Evolutionary conservation across 2,329 filamentous ascomycete genomes (phyloP).

Genomic region (Alternaria metachromatica): DNA sequence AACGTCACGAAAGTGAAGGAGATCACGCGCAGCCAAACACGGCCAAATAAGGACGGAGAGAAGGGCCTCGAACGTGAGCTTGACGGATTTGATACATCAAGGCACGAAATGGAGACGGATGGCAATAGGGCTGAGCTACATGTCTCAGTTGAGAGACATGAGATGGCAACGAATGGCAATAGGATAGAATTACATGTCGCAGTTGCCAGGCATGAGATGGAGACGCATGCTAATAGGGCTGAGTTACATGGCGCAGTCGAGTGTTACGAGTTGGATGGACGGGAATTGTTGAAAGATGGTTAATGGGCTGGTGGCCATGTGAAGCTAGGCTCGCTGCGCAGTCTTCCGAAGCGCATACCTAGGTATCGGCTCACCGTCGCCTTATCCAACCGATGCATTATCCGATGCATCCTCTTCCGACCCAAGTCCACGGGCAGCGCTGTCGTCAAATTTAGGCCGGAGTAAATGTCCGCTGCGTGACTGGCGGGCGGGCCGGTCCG

Average conservation of each 20-base stretch:
- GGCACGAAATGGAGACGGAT: background rate
- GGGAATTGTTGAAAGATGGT: background rate
- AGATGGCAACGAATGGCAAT: background rate
- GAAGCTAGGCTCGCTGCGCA: background rate
- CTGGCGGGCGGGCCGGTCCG: background rate
- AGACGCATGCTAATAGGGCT: background rate
- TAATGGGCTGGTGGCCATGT: background rate
- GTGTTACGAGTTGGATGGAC: background rate
- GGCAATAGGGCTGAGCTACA: background rate
- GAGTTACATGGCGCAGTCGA: background rate
- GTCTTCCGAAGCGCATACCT: background rate
- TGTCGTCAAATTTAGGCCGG: background rate
- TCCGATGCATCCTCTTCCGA: background rate
- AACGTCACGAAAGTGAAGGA: background rate
- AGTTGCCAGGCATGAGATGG: background rate
- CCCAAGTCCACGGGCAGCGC: background rate
- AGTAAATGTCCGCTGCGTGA: background rate
- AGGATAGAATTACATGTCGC: background rate
- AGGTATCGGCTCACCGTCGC: background rate
- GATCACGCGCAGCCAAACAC: background rate
- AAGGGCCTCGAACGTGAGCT: background rate
- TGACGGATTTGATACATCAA: background rate
- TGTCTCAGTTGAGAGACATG: background rate
- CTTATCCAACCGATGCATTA: no score
- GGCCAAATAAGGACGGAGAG: background rate